Percentiles rank a stretch among this genome's conserved stretches.
These are phyloP conservation scores for Papiliotrema terrestris DNA, from an alignment of 1,284 basidiomycete species.

Conservation along the genomic window DNA sequence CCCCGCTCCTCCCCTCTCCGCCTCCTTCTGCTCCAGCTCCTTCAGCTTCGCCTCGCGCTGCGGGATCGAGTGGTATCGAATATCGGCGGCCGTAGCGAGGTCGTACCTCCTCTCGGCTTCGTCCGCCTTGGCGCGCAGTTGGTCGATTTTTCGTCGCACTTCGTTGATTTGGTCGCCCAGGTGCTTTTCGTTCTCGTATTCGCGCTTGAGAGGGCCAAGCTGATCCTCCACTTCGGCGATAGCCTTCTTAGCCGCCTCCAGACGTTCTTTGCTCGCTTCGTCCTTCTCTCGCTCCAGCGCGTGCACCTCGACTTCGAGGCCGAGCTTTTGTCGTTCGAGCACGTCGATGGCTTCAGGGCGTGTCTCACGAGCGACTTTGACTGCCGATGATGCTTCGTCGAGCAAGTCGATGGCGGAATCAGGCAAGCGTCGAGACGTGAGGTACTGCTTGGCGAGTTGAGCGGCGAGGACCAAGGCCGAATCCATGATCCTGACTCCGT, in stretches of 20 bases:
- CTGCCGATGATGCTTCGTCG: constrained; percentile 74
- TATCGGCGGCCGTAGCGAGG: constrained; percentile 79
- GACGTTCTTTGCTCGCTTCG: constrained; percentile 78
- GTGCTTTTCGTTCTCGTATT: constrained; percentile 85
- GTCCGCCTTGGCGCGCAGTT: constrained; percentile 86
- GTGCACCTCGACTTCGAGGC: constrained; percentile 93
- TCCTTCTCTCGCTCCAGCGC: constrained; percentile 94
- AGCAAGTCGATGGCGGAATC: constrained; percentile 90
- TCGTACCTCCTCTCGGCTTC: constrained; percentile 88
- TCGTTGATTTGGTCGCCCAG: constrained; percentile 81
- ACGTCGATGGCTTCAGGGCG: constrained; percentile 92
- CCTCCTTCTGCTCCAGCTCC: constrained; percentile 54
- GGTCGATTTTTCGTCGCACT: constrained; percentile 80
- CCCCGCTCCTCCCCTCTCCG: constrained; percentile 47
- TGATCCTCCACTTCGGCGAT: constrained; percentile 85
- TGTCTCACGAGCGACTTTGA: constrained; percentile 90
- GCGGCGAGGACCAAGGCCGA: constrained; percentile 86
- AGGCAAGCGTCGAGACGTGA: constrained; percentile 78
- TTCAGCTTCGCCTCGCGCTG: constrained; percentile 75
- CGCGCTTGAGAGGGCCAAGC: constrained; percentile 80
- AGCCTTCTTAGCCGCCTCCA: constrained; percentile 71
- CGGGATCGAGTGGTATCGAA: constrained; percentile 89
- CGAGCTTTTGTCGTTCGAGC: constrained; percentile 86
- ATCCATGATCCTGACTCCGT: constrained; percentile 87
- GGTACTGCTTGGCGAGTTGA: constrained; percentile 88